Conservation (phyloP, 1,139 yeast species). For the Debaryomyces udenii region DNA sequence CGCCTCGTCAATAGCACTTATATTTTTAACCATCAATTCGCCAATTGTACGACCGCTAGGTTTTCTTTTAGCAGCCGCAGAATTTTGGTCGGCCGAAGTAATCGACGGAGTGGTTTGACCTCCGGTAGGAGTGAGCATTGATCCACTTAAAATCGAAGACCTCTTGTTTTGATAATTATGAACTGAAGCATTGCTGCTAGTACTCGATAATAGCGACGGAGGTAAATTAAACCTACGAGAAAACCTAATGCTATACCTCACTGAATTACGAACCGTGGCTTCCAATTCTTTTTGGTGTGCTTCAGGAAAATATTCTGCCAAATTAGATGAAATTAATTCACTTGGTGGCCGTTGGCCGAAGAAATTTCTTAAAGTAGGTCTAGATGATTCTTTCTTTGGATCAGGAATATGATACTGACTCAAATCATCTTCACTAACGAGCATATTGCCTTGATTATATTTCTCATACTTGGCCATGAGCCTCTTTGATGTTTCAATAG, state of each 20-base stretch:
- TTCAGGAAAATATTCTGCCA: slow-evolving; percentile 91
- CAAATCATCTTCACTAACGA: slow-evolving; percentile 19
- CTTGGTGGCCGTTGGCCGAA: slow-evolving; percentile 94
- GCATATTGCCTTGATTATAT: slow-evolving; percentile 18
- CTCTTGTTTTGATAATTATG: slow-evolving; percentile 19
- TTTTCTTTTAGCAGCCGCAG: slow-evolving; percentile 18
- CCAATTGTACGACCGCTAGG: slow-evolving; percentile 57
- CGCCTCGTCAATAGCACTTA: slow-evolving; percentile 62
- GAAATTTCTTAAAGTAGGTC: slow-evolving; percentile 51
- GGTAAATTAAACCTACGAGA: slow-evolving; percentile 42
- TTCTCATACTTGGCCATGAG: slow-evolving; percentile 41
- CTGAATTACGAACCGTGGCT: slow-evolving; percentile 82
- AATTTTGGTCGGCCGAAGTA: slow-evolving; percentile 25
- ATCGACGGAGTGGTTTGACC: slow-evolving; percentile 25
- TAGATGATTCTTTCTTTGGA: slow-evolving; percentile 15
- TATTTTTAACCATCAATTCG: slow-evolving; percentile 63
- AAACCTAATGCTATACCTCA: slow-evolving; percentile 69
- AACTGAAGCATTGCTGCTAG: slow-evolving; percentile 26
- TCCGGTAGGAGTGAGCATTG: slow-evolving; percentile 17
- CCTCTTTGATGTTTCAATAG: slow-evolving; percentile 60
- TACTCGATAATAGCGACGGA: slow-evolving; percentile 24
- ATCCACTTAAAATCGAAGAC: slow-evolving; percentile 27
- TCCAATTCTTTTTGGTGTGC: slow-evolving; percentile 73
- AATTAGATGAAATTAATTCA: slow-evolving; percentile 84
- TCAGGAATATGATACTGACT: slow-evolving; percentile 32